These are phyloP conservation scores for Hemisphaericaspora xylanilytica DNA, from an alignment of 1,139 yeast species.

Conservation along the genomic window DNA sequence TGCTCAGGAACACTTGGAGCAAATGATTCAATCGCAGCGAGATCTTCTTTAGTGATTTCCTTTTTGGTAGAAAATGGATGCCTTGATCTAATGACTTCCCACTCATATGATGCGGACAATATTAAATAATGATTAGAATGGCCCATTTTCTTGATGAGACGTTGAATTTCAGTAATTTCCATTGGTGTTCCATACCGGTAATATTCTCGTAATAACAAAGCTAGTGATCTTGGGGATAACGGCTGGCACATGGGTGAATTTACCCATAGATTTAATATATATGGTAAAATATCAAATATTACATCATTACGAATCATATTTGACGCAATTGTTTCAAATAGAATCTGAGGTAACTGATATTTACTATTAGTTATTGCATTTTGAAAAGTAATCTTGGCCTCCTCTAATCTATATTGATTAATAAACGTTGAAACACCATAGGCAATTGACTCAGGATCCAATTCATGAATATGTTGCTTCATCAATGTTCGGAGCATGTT, in stretches of 20 bases:
- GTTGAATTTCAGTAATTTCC: constrained; percentile 26
- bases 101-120: constrained; percentile 23
- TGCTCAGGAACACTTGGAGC: constrained; percentile 8
- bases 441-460: constrained; percentile 26
- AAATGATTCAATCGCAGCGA: constrained; percentile 12
- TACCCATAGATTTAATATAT: constrained; percentile 30
- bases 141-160: constrained; percentile 20
- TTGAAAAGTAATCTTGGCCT: constrained; percentile 24
- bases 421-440: constrained; percentile 32
- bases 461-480: constrained; percentile 16
- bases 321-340: constrained; percentile 29
- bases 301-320: constrained; percentile 30
- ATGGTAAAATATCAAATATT: constrained; percentile 31
- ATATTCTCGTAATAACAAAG: constrained; percentile 28
- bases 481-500: constrained; percentile 21
- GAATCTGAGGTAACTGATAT: constrained; percentile 20
- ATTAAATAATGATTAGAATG: constrained; percentile 25
- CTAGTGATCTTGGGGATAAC: constrained; percentile 29
- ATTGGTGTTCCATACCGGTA: constrained; percentile 28
- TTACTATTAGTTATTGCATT: constrained; percentile 9
- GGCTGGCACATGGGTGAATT: constrained; percentile 20
- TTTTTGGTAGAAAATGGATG: constrained; percentile 27
- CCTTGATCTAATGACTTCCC: constrained; percentile 24
- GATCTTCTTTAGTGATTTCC: constrained; percentile 24
- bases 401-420: constrained; percentile 33